phyloP scores from a whole-genome alignment of 768 basidiomycete species.

The Peribolospora kevripleyi region DNA sequence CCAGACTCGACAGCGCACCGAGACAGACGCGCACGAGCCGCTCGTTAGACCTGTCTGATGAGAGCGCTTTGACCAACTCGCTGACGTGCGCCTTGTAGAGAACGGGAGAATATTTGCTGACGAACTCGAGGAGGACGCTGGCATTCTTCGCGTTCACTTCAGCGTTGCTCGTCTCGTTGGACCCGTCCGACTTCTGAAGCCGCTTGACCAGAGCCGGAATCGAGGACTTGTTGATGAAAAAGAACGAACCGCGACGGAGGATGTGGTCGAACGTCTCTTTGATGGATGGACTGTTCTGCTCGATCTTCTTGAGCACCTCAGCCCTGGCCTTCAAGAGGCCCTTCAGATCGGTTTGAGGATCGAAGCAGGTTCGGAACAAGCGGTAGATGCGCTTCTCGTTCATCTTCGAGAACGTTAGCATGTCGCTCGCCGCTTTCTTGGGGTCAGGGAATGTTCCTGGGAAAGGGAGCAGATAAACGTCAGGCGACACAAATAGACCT shows the following conservation, averaged over 20 bases:
- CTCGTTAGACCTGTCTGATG: constrained; percentile 30
- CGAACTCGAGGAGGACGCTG: constrained; percentile 26
- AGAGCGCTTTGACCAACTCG: constrained; percentile 49
- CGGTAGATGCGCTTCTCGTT: constrained; percentile 74
- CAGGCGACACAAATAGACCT: no score
- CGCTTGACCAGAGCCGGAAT: constrained; percentile 57
- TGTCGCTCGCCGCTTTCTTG: constrained; percentile 48
- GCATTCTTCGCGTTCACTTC: constrained; percentile 27
- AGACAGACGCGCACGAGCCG: constrained; percentile 39
- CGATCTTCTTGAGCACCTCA: constrained; percentile 55
- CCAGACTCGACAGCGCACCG: constrained; percentile 49
- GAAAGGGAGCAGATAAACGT: neutral
- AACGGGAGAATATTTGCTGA: constrained; percentile 51
- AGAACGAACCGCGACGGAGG: constrained; percentile 43
- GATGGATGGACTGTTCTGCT: constrained; percentile 38
- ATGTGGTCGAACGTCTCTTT: constrained; percentile 43
- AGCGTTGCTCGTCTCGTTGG: constrained; percentile 21
- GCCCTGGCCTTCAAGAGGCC: constrained; percentile 54
- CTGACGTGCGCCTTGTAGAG: constrained; percentile 48
- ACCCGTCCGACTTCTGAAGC: constrained; percentile 26
- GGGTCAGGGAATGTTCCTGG: constrained; percentile 40
- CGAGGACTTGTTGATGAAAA: constrained; percentile 61
- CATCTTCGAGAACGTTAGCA: constrained; percentile 55
- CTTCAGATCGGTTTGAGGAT: constrained; percentile 62
- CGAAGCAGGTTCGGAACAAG: constrained; percentile 53